Conservation (phyloP, 2,329 filamentous ascomycete genomes). For the Penicillium thymicola region DNA sequence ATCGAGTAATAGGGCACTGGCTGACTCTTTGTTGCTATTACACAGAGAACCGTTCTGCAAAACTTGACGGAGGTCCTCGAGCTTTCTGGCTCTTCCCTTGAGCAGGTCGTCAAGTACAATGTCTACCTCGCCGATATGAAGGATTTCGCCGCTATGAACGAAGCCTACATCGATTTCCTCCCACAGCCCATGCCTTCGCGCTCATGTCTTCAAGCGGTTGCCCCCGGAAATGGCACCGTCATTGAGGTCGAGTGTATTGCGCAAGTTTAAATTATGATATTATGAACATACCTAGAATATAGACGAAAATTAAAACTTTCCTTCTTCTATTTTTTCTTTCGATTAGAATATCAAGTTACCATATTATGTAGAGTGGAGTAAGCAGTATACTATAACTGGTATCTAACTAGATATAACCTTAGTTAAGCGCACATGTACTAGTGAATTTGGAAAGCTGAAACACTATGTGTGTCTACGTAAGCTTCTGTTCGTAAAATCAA, state of each 20-base stretch:
- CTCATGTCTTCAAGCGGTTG: slow-evolving; percentile 42
- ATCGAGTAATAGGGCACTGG: not conserved
- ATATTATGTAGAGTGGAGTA: not conserved
- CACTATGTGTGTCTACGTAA: no score
- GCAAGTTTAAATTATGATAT: slow-evolving; percentile 27
- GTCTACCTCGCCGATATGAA: slow-evolving; percentile 62
- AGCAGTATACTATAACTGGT: not conserved
- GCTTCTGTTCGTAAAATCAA: no score
- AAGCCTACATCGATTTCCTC: slow-evolving; percentile 38
- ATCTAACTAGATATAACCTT: not conserved
- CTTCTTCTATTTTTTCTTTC: not conserved
- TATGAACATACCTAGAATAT: not conserved
- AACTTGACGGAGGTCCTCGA: slow-evolving; percentile 49
- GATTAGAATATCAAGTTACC: not conserved
- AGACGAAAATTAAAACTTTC: not conserved
- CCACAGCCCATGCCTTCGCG: slow-evolving; percentile 44
- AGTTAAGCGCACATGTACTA: not conserved
- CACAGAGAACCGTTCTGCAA: slow-evolving; percentile 32
- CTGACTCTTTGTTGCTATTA: not conserved
- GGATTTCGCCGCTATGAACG: slow-evolving; percentile 36
- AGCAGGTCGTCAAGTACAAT: slow-evolving; percentile 63
- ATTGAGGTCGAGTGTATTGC: slow-evolving; percentile 49
- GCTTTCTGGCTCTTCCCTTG: slow-evolving; percentile 55
- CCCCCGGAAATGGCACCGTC: slow-evolving; percentile 41
- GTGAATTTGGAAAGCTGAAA: not conserved